phyloP scores from a whole-genome alignment of 768 basidiomycete genomes.

The Lactarius tabidus region DNA sequence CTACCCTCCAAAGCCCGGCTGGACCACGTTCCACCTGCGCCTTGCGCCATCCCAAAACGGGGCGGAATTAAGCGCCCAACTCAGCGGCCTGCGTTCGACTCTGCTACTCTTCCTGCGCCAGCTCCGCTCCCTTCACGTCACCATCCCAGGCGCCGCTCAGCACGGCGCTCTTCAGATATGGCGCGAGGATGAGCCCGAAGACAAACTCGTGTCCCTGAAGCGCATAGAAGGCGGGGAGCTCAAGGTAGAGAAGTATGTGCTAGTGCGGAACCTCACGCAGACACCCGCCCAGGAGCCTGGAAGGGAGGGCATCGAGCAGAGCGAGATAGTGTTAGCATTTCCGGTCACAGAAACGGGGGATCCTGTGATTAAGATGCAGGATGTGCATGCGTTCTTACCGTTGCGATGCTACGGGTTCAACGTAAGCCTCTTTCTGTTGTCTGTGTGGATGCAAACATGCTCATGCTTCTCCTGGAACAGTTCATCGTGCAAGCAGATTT shows the following conservation, averaged over 20 bases:
- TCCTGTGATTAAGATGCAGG: conserved; percentile 22
- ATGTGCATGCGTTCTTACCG: no score
- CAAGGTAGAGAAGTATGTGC: conserved; percentile 9
- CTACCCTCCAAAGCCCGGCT: conserved; percentile 15
- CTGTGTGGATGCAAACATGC: background rate
- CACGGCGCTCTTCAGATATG: conserved; percentile 1
- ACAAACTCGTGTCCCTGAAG: conserved; percentile 9
- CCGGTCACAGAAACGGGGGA: conserved; percentile 22
- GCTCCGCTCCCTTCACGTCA: conserved; percentile 23
- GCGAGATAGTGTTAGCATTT: conserved; percentile 29
- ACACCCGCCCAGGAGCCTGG: conserved; percentile 22
- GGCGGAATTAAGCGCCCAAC: conserved; percentile 18
- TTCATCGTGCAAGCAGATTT: conserved; percentile 34
- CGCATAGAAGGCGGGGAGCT: background rate
- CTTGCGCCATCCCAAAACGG: no score
- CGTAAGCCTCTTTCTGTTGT: conserved; percentile 18
- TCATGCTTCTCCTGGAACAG: conserved; percentile 19
- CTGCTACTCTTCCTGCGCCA: conserved; percentile 30
- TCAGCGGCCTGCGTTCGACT: conserved; percentile 23
- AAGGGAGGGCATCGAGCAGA: conserved; percentile 22
- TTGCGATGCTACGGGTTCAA: conserved; percentile 27
- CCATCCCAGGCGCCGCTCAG: background rate
- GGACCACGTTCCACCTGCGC: conserved; percentile 28
- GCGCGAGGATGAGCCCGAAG: conserved; percentile 8
- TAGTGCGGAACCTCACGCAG: conserved; percentile 20